phyloP scores from a whole-genome alignment of 192 early-diverging fungal species.

The Linnemannia zychae region DNA sequence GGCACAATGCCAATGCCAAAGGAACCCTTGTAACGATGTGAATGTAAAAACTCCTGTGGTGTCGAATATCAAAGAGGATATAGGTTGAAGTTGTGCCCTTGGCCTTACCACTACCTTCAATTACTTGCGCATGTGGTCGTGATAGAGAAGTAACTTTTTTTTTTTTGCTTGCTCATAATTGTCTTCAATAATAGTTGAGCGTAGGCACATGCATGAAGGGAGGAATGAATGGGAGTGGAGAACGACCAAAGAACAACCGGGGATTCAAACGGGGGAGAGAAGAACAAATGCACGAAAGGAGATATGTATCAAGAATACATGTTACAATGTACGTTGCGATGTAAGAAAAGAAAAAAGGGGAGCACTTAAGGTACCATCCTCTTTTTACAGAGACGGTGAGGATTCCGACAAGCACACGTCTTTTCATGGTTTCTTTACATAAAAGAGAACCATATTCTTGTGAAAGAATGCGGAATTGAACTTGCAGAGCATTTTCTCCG shows the following conservation, averaged over 20 bases:
- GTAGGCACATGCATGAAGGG: not conserved
- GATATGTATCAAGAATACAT: not conserved
- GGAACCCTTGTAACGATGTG: too few relatives aligned
- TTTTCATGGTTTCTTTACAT: too few relatives aligned
- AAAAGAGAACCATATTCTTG: too few relatives aligned
- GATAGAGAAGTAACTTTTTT: not conserved
- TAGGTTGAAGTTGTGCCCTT: not conserved
- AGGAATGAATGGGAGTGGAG: not conserved
- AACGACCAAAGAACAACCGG: not conserved
- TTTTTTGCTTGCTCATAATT: not conserved
- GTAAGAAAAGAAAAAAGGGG: too few relatives aligned
- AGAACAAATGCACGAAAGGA: not conserved
- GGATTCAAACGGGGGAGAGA: not conserved
- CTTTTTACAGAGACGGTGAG: too few relatives aligned
- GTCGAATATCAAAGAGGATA: too few relatives aligned
- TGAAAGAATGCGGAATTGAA: too few relatives aligned
- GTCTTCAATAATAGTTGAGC: not conserved
- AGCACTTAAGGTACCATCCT: too few relatives aligned
- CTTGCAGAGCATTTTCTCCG: too few relatives aligned
- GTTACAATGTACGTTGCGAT: not conserved
- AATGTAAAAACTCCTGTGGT: too few relatives aligned
- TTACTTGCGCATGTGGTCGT: not conserved
- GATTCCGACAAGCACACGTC: too few relatives aligned
- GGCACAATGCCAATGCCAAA: too few relatives aligned
- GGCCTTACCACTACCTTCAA: not conserved